Conservation (phyloP, 2,329 filamentous ascomycete genomes). For the Fusarium albosuccineum region DNA sequence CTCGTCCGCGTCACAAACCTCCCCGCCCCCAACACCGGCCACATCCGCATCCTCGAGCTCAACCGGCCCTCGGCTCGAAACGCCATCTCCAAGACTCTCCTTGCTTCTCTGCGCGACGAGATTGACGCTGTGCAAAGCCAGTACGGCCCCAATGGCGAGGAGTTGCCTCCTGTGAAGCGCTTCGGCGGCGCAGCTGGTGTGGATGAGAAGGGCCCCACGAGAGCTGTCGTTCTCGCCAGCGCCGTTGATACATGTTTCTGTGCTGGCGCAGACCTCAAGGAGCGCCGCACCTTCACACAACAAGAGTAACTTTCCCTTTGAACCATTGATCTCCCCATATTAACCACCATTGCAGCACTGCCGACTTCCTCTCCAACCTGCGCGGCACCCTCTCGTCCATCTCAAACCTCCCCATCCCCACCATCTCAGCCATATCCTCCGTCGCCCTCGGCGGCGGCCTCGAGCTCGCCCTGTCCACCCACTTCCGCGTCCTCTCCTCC, state of each 20-base stretch:
- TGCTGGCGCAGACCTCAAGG: slow-evolving; percentile 94
- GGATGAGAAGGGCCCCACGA: slow-evolving; percentile 70
- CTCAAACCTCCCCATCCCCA: slow-evolving; percentile 84
- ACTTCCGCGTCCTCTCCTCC: slow-evolving; percentile 88
- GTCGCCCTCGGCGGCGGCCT: slow-evolving; percentile 92
- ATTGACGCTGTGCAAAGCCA: slow-evolving; percentile 78
- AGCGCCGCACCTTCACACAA: slow-evolving; percentile 79
- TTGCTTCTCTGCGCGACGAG: slow-evolving; percentile 78
- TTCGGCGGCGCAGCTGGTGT: slow-evolving; percentile 61
- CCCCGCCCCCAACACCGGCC: slow-evolving; percentile 82
- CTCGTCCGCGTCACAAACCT: slow-evolving; percentile 79
- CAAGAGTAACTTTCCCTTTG: slow-evolving; percentile 73
- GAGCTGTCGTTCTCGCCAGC: slow-evolving; percentile 86
- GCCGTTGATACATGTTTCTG: slow-evolving; percentile 91
- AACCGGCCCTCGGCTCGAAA: slow-evolving; percentile 90
- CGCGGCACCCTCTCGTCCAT: slow-evolving; percentile 81
- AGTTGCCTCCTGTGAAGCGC: slow-evolving; percentile 56
- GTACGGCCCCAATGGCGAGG: slow-evolving; percentile 68
- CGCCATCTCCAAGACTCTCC: slow-evolving; percentile 85
- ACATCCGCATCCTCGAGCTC: slow-evolving; percentile 88
- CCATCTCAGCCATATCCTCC: slow-evolving; percentile 88
- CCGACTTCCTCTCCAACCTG: slow-evolving; percentile 81
- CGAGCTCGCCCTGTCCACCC: slow-evolving; percentile 89
- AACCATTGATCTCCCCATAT: not conserved
- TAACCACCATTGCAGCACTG: slow-evolving; percentile 68